phyloP scores from a whole-genome alignment of 208 protist species.

The Acanthamoeba lenticulata region DNA sequence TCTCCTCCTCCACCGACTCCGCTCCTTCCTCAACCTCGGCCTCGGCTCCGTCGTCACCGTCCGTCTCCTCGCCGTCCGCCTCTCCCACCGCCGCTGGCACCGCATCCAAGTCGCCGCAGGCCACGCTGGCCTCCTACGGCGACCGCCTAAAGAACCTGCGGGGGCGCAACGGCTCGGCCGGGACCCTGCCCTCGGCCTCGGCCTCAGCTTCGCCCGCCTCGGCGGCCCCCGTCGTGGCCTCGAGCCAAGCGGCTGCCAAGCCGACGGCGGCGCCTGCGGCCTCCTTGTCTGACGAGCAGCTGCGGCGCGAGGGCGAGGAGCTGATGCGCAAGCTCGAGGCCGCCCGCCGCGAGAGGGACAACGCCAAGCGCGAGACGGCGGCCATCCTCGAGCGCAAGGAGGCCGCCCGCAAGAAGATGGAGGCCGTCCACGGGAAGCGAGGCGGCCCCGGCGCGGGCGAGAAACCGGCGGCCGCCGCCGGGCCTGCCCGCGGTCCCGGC shows the following conservation, averaged over 20 bases:
- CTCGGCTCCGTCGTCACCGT: background rate
- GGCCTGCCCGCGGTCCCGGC: background rate
- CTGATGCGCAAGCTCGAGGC: background rate
- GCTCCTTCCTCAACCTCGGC: background rate
- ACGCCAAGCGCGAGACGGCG: background rate
- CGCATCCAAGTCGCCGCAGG: background rate
- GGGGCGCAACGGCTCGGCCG: background rate
- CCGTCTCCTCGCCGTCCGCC: background rate
- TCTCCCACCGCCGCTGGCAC: background rate
- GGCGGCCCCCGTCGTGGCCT: too few relatives aligned
- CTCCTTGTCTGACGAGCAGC: background rate
- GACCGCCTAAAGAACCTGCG: background rate
- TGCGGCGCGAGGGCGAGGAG: conserved; percentile 30
- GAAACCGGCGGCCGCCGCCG: background rate
- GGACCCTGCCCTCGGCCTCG: background rate
- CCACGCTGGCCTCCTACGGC: background rate
- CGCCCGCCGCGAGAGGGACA: conserved; percentile 21
- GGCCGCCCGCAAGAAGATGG: conserved; percentile 35
- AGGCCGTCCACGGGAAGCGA: background rate
- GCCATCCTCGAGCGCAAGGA: conserved; percentile 21
- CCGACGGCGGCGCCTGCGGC: background rate
- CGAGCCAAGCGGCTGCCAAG: background rate
- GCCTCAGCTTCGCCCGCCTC: background rate
- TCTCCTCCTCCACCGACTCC: too few relatives aligned
- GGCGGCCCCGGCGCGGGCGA: background rate